Evolutionary conservation across 192 early-diverging fungal species (phyloP).

Genomic region (Radiomyces spectabilis): DNA sequence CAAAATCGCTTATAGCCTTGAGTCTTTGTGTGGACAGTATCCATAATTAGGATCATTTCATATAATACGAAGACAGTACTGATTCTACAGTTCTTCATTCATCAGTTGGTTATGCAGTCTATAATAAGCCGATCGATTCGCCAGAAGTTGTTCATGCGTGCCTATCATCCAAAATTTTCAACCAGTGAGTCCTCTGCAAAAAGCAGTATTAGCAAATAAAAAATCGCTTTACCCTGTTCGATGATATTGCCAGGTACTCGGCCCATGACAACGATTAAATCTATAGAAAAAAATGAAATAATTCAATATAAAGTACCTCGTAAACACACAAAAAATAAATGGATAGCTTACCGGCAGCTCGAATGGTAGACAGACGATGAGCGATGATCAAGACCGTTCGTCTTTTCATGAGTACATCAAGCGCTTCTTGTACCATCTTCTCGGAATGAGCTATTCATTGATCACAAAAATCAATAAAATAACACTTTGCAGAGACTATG

Average conservation of each 20-base stretch:
- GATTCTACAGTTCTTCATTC: constrained; percentile 8
- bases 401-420: constrained; percentile 62
- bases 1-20: too few species aligned
- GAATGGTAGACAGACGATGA: constrained; percentile 75
- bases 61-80: background rate
- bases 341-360: constrained; percentile 49
- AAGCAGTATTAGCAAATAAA: background rate
- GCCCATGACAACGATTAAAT: constrained; percentile 31
- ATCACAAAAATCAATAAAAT: background rate
- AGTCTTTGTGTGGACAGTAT: too few species aligned
- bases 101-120: constrained; percentile 22
- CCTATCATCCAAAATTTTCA: constrained; percentile 7
- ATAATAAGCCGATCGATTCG: constrained; percentile 17
- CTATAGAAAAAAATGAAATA: background rate
- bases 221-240: constrained; percentile 26
- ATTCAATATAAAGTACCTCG: background rate
- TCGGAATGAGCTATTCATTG: constrained; percentile 49
- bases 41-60: too few species aligned
- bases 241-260: constrained; percentile 25
- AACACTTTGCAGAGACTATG: background rate
- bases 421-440: constrained; percentile 62
- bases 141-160: constrained; percentile 24
- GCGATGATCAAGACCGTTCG: constrained; percentile 84
- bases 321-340: too few species aligned
- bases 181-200: background rate